phyloP scores from a whole-genome alignment of 805 yeast species.

The Metschnikowia corniflorae region DNA sequence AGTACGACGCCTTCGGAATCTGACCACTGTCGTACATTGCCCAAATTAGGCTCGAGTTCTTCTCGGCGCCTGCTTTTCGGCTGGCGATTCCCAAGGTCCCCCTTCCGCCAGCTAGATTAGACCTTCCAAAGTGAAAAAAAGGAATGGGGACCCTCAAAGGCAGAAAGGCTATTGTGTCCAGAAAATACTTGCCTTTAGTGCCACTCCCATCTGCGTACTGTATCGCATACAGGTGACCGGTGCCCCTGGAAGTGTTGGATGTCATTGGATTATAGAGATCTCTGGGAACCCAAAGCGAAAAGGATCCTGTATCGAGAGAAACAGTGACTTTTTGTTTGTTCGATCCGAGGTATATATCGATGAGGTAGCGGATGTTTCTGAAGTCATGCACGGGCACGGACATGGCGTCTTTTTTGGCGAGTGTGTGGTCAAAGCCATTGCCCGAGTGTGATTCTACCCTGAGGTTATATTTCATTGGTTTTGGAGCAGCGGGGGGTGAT shows the following conservation, averaged over 20 bases:
- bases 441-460: too few relatives aligned
- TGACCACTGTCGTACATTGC: constrained; percentile 55
- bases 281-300: constrained; percentile 36
- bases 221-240: constrained; percentile 6
- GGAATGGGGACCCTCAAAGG: constrained; percentile 6
- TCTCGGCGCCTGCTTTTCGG: constrained; percentile 2
- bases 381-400: too few relatives aligned
- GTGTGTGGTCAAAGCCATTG: too few relatives aligned
- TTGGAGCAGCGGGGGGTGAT: too few relatives aligned
- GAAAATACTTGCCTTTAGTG: constrained; percentile 8
- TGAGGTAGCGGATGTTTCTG: constrained; percentile 9
- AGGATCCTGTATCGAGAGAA: constrained; percentile 40
- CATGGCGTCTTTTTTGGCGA: too few relatives aligned
- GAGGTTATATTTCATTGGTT: too few relatives aligned
- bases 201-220: constrained; percentile 8
- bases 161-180: constrained; percentile 7
- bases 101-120: too few relatives aligned
- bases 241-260: constrained; percentile 5
- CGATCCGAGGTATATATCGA: constrained; percentile 22
- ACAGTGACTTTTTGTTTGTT: constrained; percentile 26
- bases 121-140: constrained; percentile 10
- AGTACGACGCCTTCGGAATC: constrained; percentile 53
- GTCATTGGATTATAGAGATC: constrained; percentile 4
- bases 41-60: constrained; percentile 52
- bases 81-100: constrained; percentile 12